Conservation (phyloP, 2,329 filamentous ascomycete genomes). For the Orbilia brochopaga region DNA sequence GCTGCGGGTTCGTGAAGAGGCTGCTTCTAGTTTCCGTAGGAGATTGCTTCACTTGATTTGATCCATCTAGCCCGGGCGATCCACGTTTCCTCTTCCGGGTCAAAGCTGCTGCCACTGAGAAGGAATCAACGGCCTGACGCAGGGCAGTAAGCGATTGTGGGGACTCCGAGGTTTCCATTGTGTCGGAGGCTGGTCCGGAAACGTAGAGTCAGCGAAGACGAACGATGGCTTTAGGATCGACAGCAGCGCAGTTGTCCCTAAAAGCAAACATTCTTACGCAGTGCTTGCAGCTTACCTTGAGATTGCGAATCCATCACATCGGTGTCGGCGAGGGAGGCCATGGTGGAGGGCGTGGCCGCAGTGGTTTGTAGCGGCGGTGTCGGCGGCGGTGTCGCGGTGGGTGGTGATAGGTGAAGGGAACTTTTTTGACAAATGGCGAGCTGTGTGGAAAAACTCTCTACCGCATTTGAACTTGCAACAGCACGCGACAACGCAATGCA, state of each 20-base stretch:
- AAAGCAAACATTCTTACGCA: no score
- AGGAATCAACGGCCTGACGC: conserved; percentile 10
- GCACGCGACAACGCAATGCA: no score
- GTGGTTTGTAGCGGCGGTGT: not conserved
- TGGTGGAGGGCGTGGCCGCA: not conserved
- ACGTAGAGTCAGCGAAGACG: not conserved
- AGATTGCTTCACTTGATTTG: not conserved
- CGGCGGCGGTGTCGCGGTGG: no score
- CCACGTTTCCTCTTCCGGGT: conserved; percentile 38
- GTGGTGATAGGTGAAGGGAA: no score
- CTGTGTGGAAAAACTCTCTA: not conserved
- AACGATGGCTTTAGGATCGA: not conserved
- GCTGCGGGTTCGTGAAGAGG: no score
- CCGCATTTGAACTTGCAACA: no score
- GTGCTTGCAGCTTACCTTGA: not conserved
- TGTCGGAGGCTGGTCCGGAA: not conserved
- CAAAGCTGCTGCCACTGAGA: conserved; percentile 18
- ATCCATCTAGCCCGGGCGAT: not conserved
- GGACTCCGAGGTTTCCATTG: not conserved
- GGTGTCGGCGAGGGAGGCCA: not conserved
- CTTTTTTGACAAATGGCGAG: no score
- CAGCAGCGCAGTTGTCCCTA: not conserved
- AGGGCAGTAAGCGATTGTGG: not conserved
- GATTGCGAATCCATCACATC: not conserved
- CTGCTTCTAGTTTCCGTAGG: conserved; percentile 6